These are phyloP conservation scores for Yamadazyma atmosphaerica DNA, from an alignment of 1,139 yeast species.

Conservation along the genomic window DNA sequence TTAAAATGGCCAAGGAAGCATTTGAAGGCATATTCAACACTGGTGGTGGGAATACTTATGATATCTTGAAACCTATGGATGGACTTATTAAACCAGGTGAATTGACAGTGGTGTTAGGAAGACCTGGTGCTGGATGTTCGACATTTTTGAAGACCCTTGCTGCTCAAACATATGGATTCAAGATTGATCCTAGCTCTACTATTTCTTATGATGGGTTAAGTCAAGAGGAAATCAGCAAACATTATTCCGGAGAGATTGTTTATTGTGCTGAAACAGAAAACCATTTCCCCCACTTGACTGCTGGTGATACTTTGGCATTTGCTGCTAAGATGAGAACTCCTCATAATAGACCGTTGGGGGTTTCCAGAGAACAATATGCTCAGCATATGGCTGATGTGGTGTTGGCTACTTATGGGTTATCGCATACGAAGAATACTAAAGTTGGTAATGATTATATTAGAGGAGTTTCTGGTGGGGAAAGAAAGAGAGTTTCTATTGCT, in stretches of 20 bases:
- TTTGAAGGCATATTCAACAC: slow-evolving; percentile 35
- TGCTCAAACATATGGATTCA: slow-evolving; percentile 69
- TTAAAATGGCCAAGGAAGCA: slow-evolving; percentile 19
- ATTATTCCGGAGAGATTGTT: slow-evolving; percentile 43
- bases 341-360: slow-evolving; percentile 40
- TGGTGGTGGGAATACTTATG: slow-evolving; percentile 23
- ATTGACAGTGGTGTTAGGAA: slow-evolving; percentile 70
- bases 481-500: slow-evolving; percentile 48
- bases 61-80: slow-evolving; percentile 35
- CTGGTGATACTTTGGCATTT: slow-evolving; percentile 50
- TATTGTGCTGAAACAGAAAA: slow-evolving; percentile 54
- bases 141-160: slow-evolving; percentile 71
- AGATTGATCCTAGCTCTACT: slow-evolving; percentile 50
- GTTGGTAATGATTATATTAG: slow-evolving; percentile 42
- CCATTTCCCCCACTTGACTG: slow-evolving; percentile 54
- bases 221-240: slow-evolving; percentile 24
- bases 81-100: slow-evolving; percentile 57
- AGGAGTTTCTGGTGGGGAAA: slow-evolving; percentile 49
- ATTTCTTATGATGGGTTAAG: slow-evolving; percentile 32
- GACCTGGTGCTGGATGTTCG: slow-evolving; percentile 86
- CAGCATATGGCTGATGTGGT: slow-evolving; percentile 42
- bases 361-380: slow-evolving; percentile 42
- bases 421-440: slow-evolving; percentile 35
- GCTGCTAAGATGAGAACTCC: slow-evolving; percentile 47
- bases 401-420: slow-evolving; percentile 44